phyloP scores from a whole-genome alignment of 176 grass and related monocot genomes.

The Triticum dicoccoides region DNA sequence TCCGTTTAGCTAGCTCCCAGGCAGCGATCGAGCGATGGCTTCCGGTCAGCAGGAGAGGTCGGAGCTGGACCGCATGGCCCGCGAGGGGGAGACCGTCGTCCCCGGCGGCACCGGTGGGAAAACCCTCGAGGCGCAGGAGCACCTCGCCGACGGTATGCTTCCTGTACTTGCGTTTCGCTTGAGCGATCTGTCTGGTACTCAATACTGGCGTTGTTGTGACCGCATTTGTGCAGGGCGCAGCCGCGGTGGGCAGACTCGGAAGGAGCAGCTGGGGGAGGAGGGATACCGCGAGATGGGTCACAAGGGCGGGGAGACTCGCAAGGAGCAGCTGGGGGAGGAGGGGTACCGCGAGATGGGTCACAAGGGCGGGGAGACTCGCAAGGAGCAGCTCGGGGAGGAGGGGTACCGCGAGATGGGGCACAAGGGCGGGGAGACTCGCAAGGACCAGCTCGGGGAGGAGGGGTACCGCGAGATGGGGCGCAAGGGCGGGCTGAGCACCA shows the following conservation, averaged over 20 bases:
- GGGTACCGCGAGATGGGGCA: slow-evolving; percentile 56
- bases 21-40: slow-evolving; percentile 27
- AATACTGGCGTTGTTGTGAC: not conserved
- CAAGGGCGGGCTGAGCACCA: slow-evolving; percentile 57
- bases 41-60: slow-evolving; percentile 45
- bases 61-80: slow-evolving; percentile 56
- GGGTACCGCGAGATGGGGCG: not conserved
- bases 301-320: slow-evolving; percentile 40
- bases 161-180: not conserved
- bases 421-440: slow-evolving; percentile 42
- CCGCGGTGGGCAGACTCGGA: slow-evolving; percentile 64
- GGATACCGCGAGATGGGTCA: slow-evolving; percentile 53
- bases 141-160: slow-evolving; percentile 53
- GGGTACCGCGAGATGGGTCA: not conserved
- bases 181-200: not conserved
- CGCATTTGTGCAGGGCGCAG: slow-evolving; percentile 41
- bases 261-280: slow-evolving; percentile 48
- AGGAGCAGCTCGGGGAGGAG: slow-evolving; percentile 49
- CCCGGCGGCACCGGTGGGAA: slow-evolving; percentile 71
- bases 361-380: slow-evolving; percentile 55
- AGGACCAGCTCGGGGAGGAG: not conserved
- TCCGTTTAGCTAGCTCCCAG: no score
- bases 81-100: slow-evolving; percentile 60
- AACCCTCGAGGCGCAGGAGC: slow-evolving; percentile 57
- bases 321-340: not conserved